Conservation (phyloP, 2,329 filamentous ascomycete species). For the Boeremia exigua region DNA sequence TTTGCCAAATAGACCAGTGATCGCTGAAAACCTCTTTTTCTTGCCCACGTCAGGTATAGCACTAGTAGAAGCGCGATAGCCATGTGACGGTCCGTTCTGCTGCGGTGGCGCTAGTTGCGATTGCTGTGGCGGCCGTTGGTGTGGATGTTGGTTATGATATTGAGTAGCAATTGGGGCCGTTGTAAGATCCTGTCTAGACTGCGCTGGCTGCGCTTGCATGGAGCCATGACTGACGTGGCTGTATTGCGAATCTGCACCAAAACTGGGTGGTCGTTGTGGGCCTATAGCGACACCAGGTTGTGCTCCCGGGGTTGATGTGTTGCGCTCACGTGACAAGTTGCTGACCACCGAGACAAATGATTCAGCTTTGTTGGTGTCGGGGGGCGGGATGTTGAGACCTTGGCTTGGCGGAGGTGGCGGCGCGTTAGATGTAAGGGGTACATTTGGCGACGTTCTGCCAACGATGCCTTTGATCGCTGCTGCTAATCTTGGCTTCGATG, state of each 20-base stretch:
- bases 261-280: slow-evolving; percentile 31
- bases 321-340: slow-evolving; percentile 29
- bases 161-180: slow-evolving; percentile 30
- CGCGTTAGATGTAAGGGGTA: slow-evolving; percentile 13
- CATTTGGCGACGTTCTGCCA: slow-evolving; percentile 28
- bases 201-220: slow-evolving; percentile 36
- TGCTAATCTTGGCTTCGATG: slow-evolving; percentile 34
- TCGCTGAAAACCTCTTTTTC: slow-evolving; percentile 54
- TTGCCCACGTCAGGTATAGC: slow-evolving; percentile 35
- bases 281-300: slow-evolving; percentile 19
- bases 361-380: slow-evolving; percentile 1
- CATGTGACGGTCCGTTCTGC: slow-evolving; percentile 17
- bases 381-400: background rate
- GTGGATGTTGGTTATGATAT: slow-evolving; percentile 28
- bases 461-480: slow-evolving; percentile 56
- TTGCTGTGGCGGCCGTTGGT: slow-evolving; percentile 7
- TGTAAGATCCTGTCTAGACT: slow-evolving; percentile 37
- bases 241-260: slow-evolving; percentile 38
- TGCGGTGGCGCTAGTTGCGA: slow-evolving; percentile 13
- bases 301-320: slow-evolving; percentile 21
- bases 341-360: slow-evolving; percentile 28
- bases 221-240: slow-evolving; percentile 41
- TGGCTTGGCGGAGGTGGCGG: background rate
- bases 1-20: slow-evolving; percentile 53
- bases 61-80: slow-evolving; percentile 22